Evolutionary conservation across 768 basidiomycete species (phyloP).

Genomic region (Cystobasidium onofrii): DNA sequence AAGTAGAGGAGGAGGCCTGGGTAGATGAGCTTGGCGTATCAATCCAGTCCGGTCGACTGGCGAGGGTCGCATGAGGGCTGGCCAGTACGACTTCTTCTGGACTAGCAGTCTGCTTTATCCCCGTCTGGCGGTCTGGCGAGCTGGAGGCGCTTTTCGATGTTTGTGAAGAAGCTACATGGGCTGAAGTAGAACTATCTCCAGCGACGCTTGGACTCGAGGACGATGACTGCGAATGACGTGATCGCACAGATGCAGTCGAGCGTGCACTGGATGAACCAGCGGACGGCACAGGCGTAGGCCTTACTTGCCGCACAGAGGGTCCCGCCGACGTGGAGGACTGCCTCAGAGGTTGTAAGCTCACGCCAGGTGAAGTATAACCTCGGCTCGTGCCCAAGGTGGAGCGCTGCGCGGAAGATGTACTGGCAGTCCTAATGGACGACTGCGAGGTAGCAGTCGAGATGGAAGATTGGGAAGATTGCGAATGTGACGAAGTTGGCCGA

Average conservation of each 20-base stretch:
- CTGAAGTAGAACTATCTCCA: background rate
- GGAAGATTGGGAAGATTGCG: background rate
- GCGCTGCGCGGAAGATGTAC: background rate
- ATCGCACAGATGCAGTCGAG: background rate
- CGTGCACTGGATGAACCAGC: background rate
- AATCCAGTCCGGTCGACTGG: background rate
- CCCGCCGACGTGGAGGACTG: background rate
- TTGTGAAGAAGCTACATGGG: background rate
- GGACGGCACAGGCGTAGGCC: background rate
- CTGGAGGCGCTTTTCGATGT: background rate
- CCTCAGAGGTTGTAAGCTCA: background rate
- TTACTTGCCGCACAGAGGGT: background rate
- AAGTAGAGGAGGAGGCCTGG: conserved; percentile 15
- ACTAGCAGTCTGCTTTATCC: background rate
- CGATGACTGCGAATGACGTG: background rate
- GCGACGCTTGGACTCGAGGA: background rate
- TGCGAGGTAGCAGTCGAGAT: background rate
- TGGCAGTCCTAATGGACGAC: background rate
- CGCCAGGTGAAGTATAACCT: background rate
- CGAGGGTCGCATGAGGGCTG: background rate
- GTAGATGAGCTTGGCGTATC: background rate
- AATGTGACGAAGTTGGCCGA: background rate
- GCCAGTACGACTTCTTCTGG: background rate
- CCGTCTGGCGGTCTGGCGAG: background rate
- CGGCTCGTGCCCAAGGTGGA: background rate